phyloP scores from a whole-genome alignment of 1,284 basidiomycete species.

The Puccinia hordei region DNA sequence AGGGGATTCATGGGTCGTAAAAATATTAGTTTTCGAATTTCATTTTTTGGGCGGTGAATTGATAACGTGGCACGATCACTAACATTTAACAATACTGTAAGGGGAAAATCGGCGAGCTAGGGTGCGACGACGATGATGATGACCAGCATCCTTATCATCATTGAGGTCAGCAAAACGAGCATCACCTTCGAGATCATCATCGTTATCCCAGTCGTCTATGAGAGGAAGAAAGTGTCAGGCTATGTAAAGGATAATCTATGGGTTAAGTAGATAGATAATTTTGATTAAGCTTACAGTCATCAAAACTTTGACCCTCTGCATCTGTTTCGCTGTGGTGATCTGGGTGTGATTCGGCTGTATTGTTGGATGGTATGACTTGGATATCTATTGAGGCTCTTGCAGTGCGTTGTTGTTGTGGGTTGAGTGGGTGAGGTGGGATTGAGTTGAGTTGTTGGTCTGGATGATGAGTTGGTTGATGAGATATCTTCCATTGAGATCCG shows the following conservation, averaged over 20 bases:
- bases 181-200: slow-evolving; percentile 50
- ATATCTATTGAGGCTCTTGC: slow-evolving; percentile 22
- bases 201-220: slow-evolving; percentile 50
- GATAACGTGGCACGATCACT: too few species aligned
- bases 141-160: slow-evolving; percentile 6
- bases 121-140: slow-evolving; percentile 39
- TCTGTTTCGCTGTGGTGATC: slow-evolving; percentile 37
- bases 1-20: not conserved
- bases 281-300: slow-evolving; percentile 44
- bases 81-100: slow-evolving; percentile 47
- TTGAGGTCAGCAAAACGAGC: slow-evolving; percentile 37
- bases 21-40: not conserved
- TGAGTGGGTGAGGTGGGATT: slow-evolving; percentile 1
- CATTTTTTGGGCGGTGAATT: not conserved
- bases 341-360: not conserved
- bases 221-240: not conserved
- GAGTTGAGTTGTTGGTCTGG: not conserved
- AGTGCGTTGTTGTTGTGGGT: not conserved
- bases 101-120: slow-evolving; percentile 44
- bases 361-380: slow-evolving; percentile 5
- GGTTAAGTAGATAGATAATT: not conserved
- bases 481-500: slow-evolving; percentile 3
- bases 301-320: slow-evolving; percentile 32
- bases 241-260: not conserved
- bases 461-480: not conserved